Conservation (phyloP, 805 yeast species). For the Metschnikowia colocasiae region DNA sequence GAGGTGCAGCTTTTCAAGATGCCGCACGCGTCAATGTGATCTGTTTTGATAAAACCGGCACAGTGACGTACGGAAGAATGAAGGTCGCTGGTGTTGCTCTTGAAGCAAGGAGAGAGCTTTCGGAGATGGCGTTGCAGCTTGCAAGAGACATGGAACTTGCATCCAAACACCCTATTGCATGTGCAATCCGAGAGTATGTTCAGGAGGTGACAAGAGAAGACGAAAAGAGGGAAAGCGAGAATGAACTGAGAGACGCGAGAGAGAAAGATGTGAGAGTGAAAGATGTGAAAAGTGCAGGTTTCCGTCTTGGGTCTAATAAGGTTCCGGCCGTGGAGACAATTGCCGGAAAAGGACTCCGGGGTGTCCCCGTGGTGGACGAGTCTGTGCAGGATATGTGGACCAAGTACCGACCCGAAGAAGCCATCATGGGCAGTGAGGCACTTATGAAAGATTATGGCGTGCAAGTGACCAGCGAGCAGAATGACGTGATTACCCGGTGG, state of each 20-base stretch:
- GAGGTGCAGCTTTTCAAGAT: constrained; percentile 80
- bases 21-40: constrained; percentile 60
- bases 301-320: constrained; percentile 25
- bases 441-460: constrained; percentile 49
- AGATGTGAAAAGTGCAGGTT: too few species aligned
- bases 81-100: constrained; percentile 49
- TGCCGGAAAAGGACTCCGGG: constrained; percentile 59
- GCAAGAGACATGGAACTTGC: constrained; percentile 57
- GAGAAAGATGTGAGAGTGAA: not conserved
- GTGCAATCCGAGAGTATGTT: constrained; percentile 44
- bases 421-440: constrained; percentile 58
- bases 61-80: constrained; percentile 65
- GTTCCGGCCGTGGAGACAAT: constrained; percentile 49
- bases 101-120: constrained; percentile 14
- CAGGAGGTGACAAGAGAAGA: constrained; percentile 6
- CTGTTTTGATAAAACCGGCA: constrained; percentile 79
- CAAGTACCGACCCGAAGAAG: constrained; percentile 31
- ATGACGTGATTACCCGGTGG: constrained; percentile 47
- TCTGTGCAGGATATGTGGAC: constrained; percentile 30
- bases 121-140: constrained; percentile 39
- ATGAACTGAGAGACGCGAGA: not conserved
- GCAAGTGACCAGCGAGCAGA: constrained; percentile 31
- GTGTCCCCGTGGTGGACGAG: constrained; percentile 30
- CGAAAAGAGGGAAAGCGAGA: not conserved
- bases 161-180: constrained; percentile 68